Percentiles rank a stretch among this genome's conserved stretches.
Conservation (phyloP, 2,329 filamentous ascomycete species). For the Exophiala xenobiotica region DNA sequence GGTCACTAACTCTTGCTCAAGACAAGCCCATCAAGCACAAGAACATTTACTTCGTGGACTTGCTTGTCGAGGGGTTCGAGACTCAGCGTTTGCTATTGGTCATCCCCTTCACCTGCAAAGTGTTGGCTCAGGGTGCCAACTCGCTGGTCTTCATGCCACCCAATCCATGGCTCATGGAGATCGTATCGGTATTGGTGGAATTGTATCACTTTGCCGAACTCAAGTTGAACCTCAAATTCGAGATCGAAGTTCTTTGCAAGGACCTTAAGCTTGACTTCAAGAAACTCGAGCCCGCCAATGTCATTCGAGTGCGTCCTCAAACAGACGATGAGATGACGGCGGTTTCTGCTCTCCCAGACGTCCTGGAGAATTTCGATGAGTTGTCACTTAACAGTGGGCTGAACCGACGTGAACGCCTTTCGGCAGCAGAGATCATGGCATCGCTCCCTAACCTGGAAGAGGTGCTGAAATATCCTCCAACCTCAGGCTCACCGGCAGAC, state of each 20-base stretch:
- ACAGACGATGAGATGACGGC: constrained; percentile 47
- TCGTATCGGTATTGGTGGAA: constrained; percentile 85
- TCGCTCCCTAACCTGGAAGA: constrained; percentile 81
- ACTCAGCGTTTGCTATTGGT: constrained; percentile 87
- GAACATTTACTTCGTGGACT: constrained; percentile 95
- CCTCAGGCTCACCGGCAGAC: constrained; percentile 74
- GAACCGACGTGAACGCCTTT: constrained; percentile 68
- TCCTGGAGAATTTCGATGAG: constrained; percentile 78
- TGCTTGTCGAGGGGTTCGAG: constrained; percentile 90
- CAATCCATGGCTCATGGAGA: constrained; percentile 98
- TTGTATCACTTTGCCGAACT: constrained; percentile 90
- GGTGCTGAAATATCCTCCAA: constrained; percentile 73
- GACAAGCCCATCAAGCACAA: constrained; percentile 95
- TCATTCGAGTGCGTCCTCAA: constrained; percentile 67
- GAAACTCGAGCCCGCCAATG: constrained; percentile 79
- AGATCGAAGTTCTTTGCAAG: constrained; percentile 96
- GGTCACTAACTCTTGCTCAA: constrained; percentile 85
- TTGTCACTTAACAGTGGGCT: constrained; percentile 71
- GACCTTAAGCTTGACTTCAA: constrained; percentile 90
- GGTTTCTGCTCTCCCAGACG: constrained; percentile 66
- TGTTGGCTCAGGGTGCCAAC: constrained; percentile 76
- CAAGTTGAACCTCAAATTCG: constrained; percentile 96
- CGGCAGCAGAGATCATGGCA: constrained; percentile 73
- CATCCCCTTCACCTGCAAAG: constrained; percentile 97
- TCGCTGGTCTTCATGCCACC: constrained; percentile 91